phyloP scores from a whole-genome alignment of 164 flowering plant species.

The Umbellularia californica region DNA sequence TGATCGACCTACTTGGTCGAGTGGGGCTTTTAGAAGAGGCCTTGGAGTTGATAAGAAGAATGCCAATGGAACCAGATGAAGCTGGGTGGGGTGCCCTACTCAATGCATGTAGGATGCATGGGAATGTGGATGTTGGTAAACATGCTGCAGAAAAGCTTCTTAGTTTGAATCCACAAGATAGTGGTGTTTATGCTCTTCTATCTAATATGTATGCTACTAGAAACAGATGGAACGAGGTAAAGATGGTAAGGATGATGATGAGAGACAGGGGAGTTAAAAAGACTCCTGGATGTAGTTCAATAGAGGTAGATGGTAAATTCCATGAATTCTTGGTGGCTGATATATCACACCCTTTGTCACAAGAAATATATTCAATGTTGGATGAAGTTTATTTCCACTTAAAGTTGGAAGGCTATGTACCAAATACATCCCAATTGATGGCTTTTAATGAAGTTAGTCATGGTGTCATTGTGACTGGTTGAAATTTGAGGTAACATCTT shows the following conservation, averaged over 20 bases:
- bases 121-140: conserved; percentile 45
- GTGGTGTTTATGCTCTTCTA: conserved; percentile 44
- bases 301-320: conserved; percentile 40
- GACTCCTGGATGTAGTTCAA: conserved; percentile 45
- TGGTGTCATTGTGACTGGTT: background rate
- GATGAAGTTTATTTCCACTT: conserved; percentile 27
- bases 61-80: conserved; percentile 50
- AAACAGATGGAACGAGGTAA: conserved; percentile 49
- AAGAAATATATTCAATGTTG: conserved; percentile 36
- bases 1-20: conserved; percentile 49
- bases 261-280: conserved; percentile 41
- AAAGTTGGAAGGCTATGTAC: conserved; percentile 28
- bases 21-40: conserved; percentile 46
- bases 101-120: conserved; percentile 42
- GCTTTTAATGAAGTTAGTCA: conserved; percentile 10
- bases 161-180: conserved; percentile 39
- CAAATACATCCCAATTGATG: conserved; percentile 18
- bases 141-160: conserved; percentile 36
- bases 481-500: background rate
- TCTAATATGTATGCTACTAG: conserved; percentile 37
- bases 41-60: conserved; percentile 27
- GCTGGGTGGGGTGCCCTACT: conserved; percentile 69
- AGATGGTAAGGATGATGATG: conserved; percentile 44
- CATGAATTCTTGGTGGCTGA: conserved; percentile 46
- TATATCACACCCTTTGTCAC: conserved; percentile 30